Base-by-base conservation (phyloP, 1,139 yeast genomes). In the Lodderomyces oxycetoniae region DNA sequence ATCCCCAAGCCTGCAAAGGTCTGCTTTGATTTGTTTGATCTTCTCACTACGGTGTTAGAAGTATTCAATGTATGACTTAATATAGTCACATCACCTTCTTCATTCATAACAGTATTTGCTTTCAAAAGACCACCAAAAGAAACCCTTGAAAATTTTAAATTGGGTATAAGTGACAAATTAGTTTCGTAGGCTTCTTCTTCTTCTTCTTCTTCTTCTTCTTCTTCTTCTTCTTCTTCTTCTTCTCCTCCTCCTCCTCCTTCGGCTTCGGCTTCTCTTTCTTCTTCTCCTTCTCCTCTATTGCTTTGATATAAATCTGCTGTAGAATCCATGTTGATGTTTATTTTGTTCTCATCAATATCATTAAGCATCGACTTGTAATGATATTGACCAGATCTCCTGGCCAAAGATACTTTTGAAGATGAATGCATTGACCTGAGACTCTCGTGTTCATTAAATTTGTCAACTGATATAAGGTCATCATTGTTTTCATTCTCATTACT, bases 81-180 rank as follows among this genome's bases (percentile, higher is more conserved):
- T 9, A 61, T 58, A 5, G 58, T 57, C 28, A 45, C 40, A 37
- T 63, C 67, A 5, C 59, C 61, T 30, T 42, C 47, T 28, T 55
- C 61, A 33, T 53, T 54, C 28, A 53, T 48, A 16, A 47, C 43
- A 8, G 48, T 45, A 21, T 43, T 39, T 13, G 43, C 41, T 38
- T 46, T 52, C 37, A 57, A 44, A 32, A 68, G 48, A 1, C 70
- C 72, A 30, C 66, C 66, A 47, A 68, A 64, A 0, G 74, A 66
- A 37, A 68, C 58, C 30, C 66, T 53, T 0, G 74, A 67, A 36
- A 68, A 68, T 31, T 70, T 48, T 7, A 74, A 74, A 38, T 68
- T 68, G 9, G 74, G 73, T 26, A 67, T 64, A 32, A 64, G 50
- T 6, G 40, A 36, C 10, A 32, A 33, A 5, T 30, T 33, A 17